Base-by-base conservation (phyloP, 2,329 filamentous ascomycete species). In the Colletotrichum tropicicola region DNA sequence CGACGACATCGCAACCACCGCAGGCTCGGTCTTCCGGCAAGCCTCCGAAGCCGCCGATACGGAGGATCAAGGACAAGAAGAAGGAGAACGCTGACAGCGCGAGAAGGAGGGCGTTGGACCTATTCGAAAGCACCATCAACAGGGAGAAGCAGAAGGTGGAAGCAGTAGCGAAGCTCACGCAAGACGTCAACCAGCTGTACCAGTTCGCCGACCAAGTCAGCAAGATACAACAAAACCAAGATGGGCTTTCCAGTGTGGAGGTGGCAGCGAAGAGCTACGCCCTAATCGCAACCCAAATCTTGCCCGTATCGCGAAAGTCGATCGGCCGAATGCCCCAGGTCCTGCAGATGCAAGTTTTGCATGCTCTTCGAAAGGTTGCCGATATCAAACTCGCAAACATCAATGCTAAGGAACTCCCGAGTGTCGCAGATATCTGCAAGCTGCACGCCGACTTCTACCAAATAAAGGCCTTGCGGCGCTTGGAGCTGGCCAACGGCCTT, bases 81-180 rank as follows among this genome's bases (percentile, higher is more conserved):
- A n/a, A n/a, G n/a, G n/a, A n/a, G n/a, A n/a, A n/a, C 9, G 32
- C 49, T 2, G 13, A 37, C 6, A 10, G 8, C 21, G 19, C 52
- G 30, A 64, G 25, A n/a, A 47, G 28, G 30, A 57, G 67, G 30
- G 60, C 57, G 9, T 28, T 68, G 28, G 65, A 68, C 28, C 53
- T 68, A 35, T 68, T 68, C 39, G 67, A 68, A 41, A 63, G 61
- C 37, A 63, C 65, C 15, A 32, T 68, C 49, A 66, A 59, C 43
- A 56, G 27, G 28, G 15, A 49, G 10, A 49, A 13, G 21, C 25
- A 45, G 12, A 37, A 53, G 27, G 32, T 56, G 13, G 23, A 30
- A 6, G 17, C 51, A 19, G 27, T n/a, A n/a, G n/a, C n/a, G n/a
- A n/a, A n/a, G 17, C 32, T 41, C 15, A 43, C 53, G 5, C 32